phyloP scores from a whole-genome alignment of 2,329 filamentous ascomycete species.

The Aspergillus nomiae region DNA sequence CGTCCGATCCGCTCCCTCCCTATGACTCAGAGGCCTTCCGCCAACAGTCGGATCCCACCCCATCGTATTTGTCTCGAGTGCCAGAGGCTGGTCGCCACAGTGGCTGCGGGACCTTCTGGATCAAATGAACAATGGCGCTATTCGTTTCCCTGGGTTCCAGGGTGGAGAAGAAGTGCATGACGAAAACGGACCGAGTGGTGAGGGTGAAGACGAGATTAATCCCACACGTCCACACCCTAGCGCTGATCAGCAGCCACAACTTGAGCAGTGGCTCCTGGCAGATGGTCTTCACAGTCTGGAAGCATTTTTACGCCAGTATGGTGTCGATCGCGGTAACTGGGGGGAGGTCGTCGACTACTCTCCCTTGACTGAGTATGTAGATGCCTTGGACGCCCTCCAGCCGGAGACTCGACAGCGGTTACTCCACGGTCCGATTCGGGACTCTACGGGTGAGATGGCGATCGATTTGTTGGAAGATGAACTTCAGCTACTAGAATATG shows the following conservation, averaged over 20 bases:
- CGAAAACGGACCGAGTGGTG: slow-evolving; percentile 10
- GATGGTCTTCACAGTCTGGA: slow-evolving; percentile 38
- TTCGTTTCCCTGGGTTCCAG: slow-evolving; percentile 28
- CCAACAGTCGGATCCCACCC: slow-evolving; percentile 37
- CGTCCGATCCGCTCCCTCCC: slow-evolving; percentile 83
- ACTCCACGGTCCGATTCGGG: slow-evolving; percentile 33
- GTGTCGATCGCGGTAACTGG: slow-evolving; percentile 47
- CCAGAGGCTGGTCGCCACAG: slow-evolving; percentile 34
- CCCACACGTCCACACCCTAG: slow-evolving; percentile 24
- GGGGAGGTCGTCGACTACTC: slow-evolving; percentile 36
- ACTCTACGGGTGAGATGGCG: slow-evolving; percentile 37
- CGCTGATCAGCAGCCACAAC: slow-evolving; percentile 28
- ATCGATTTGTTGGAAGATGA: slow-evolving; percentile 41
- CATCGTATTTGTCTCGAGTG: slow-evolving; percentile 32
- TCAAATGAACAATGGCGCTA: slow-evolving; percentile 36
- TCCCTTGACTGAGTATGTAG: slow-evolving; percentile 39
- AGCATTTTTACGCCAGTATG: slow-evolving; percentile 40
- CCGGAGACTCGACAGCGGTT: slow-evolving; percentile 29
- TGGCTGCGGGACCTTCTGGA: slow-evolving; percentile 40
- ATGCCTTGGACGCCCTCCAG: slow-evolving; percentile 30
- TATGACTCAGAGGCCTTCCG: slow-evolving; percentile 46
- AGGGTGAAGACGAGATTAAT: slow-evolving; percentile 16
- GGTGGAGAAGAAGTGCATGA: slow-evolving; percentile 22
- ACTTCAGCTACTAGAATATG: slow-evolving; percentile 33
- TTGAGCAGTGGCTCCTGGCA: slow-evolving; percentile 37